Base-by-base conservation (phyloP, 768 basidiomycete species). In the Russula lepida region DNA sequence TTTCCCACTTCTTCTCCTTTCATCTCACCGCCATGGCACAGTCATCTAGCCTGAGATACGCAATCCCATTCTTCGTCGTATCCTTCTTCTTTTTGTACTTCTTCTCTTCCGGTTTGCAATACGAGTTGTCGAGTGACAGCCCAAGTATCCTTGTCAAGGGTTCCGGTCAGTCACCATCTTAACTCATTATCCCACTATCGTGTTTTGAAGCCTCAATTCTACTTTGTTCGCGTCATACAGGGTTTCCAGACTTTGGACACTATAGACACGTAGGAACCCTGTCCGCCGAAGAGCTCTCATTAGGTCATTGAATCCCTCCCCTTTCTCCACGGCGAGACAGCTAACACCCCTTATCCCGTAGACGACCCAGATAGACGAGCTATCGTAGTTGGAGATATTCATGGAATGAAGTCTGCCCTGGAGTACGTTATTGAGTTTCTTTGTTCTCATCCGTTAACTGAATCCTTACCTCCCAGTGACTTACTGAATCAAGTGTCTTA, bases 361-460 rank as follows among this genome's bases (percentile, higher is more conserved):
- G 88, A 79, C 59, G 75, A 81, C 15, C 71, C 78, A 3, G 67
- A 73, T 28, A 76, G 71, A 64, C 83, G 92, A 17, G 75, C 88
- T 28, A 82, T 98, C 46, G 73, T 92, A 62, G 75, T 97, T 13
- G 95, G 94, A 8, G 95, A 98, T 68, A 78, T 97, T 7, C 95
- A 98, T 76, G 92, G 90, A 49, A 91, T 87, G 82, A 78, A 80
- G 55, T 69, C 77, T 6, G 80, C 85, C 0, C 73, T 97, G 4
- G 75, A 81, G 89, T 92, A 56, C 59, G 86, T 73, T 13, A 35
- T 43, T 46, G 4, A 15, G 11, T 21, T 35, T 19, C 15, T 30
- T 41, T 12, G 11, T 11, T 11, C 23, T 2, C 28, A n/a, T n/a
- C n/a, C 47, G n/a, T 56, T 28, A 41, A 53, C 44, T 56, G 55